These are phyloP conservation scores for Haplographium delicatum DNA, from an alignment of 495 filamentous ascomycete genomes.

Conservation along the genomic window DNA sequence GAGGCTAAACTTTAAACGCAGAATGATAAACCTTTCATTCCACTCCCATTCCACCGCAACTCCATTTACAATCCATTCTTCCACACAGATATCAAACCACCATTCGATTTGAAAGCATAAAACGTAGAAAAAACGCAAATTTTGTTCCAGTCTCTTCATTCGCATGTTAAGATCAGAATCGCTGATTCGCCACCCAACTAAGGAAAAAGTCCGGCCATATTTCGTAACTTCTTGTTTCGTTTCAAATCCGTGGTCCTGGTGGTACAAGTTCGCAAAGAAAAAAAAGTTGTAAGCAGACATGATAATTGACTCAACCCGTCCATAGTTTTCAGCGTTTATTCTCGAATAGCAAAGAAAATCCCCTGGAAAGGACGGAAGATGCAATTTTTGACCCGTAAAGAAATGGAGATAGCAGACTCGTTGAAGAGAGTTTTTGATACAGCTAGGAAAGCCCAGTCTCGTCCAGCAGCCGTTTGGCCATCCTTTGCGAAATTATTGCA, in stretches of 20 bases:
- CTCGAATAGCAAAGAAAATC: neutral
- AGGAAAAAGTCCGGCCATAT: conserved; percentile 17
- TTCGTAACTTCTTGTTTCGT: conserved; percentile 19
- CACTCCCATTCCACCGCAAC: conserved; percentile 5
- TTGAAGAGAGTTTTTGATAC: conserved; percentile 23
- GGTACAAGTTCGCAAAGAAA: conserved; percentile 20
- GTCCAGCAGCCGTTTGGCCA: neutral
- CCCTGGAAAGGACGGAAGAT: neutral
- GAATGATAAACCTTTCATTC: neutral
- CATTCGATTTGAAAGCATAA: neutral
- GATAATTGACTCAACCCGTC: neutral
- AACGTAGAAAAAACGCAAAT: neutral
- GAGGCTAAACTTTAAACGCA: neutral
- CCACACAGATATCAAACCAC: conserved; percentile 6
- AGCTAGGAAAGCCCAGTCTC: conserved; percentile 13
- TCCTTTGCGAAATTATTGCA: conserved; percentile 15
- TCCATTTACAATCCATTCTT: neutral
- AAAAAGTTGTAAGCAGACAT: conserved; percentile 3
- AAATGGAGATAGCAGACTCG: conserved; percentile 15
- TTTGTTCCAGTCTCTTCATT: conserved; percentile 6
- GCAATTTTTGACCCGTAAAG: conserved; percentile 3
- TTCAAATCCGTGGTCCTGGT: conserved; percentile 20
- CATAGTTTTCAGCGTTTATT: neutral
- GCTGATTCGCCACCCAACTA: conserved; percentile 10
- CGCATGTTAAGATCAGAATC: conserved; percentile 4